phyloP scores from a whole-genome alignment of 2,329 filamentous ascomycete species.

The Botrytis byssoidea region DNA sequence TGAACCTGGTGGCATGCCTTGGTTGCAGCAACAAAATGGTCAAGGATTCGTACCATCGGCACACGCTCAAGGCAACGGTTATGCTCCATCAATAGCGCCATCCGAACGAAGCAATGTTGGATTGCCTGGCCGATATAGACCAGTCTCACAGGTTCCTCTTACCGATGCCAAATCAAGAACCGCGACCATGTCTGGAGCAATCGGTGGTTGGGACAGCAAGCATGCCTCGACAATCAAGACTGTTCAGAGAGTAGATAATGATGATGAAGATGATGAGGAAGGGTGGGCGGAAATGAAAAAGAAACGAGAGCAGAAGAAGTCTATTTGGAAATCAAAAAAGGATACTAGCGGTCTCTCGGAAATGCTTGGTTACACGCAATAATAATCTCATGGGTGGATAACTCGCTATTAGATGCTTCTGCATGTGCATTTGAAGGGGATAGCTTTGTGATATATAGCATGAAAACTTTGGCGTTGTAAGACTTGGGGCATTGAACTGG shows the following conservation, averaged over 20 bases:
- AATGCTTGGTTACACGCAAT: slow-evolving; percentile 35
- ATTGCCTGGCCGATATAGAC: slow-evolving; percentile 83
- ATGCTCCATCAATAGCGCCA: slow-evolving; percentile 88
- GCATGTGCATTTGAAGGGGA: slow-evolving; percentile 22
- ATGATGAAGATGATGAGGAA: slow-evolving; percentile 61
- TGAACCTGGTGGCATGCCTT: slow-evolving; percentile 57
- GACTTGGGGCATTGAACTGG: slow-evolving; percentile 22
- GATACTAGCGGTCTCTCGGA: slow-evolving; percentile 37
- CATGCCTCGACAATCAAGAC: slow-evolving; percentile 45
- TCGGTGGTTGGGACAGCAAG: slow-evolving; percentile 36
- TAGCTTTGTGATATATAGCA: slow-evolving; percentile 22
- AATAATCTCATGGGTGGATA: slow-evolving; percentile 24
- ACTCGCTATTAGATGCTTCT: slow-evolving; percentile 18
- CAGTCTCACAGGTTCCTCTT: slow-evolving; percentile 67
- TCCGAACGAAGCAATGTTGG: slow-evolving; percentile 95
- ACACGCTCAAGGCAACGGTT: slow-evolving; percentile 52
- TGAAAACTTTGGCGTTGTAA: slow-evolving; percentile 24
- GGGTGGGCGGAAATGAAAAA: slow-evolving; percentile 70
- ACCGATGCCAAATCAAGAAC: slow-evolving; percentile 38
- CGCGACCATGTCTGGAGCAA: slow-evolving; percentile 36
- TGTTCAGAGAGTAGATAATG: slow-evolving; percentile 45
- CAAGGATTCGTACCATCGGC: slow-evolving; percentile 50
- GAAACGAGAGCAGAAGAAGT: slow-evolving; percentile 66
- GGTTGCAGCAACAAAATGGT: slow-evolving; percentile 46
- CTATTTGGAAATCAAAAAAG: slow-evolving; percentile 64